Evolutionary conservation across 495 filamentous ascomycete genomes (phyloP).

Genomic region (Hyaloscypha variabilis): DNA sequence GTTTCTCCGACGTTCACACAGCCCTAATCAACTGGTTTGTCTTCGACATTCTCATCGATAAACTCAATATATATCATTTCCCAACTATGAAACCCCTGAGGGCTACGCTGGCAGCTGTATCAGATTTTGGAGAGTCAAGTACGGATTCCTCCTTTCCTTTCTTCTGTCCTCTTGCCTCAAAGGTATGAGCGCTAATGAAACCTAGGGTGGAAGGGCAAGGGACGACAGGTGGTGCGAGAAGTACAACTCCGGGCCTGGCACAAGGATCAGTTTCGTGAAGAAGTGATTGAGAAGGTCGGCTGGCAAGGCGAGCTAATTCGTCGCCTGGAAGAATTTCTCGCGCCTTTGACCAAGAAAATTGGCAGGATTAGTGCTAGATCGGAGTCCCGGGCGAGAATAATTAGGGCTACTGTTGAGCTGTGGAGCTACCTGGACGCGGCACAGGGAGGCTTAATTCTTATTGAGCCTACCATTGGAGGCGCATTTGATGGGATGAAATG

Average conservation of each 20-base stretch:
- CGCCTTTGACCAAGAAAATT: slow-evolving; percentile 4
- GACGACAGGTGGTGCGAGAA: slow-evolving; percentile 6
- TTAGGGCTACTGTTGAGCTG: neutral
- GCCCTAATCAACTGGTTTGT: slow-evolving; percentile 7
- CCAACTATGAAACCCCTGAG: slow-evolving; percentile 10
- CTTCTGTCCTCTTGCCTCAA: too few species aligned
- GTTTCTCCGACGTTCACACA: slow-evolving; percentile 5
- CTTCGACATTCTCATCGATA: slow-evolving; percentile 1
- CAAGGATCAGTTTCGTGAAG: neutral
- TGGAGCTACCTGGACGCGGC: slow-evolving; percentile 4
- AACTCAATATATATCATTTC: slow-evolving; percentile 3
- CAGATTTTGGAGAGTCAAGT: slow-evolving; percentile 12
- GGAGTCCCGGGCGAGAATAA: neutral
- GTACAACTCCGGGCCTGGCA: slow-evolving; percentile 12
- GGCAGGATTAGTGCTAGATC: neutral
- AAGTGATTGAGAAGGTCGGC: neutral
- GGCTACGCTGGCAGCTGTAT: slow-evolving; percentile 1
- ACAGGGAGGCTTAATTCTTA: neutral
- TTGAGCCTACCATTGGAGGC: neutral
- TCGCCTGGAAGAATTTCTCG: neutral
- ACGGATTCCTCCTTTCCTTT: too few species aligned
- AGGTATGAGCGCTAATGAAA: too few species aligned
- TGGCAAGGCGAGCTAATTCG: neutral
- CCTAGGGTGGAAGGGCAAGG: slow-evolving; percentile 8
- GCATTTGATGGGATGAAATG: neutral